Evolutionary conservation across 2,329 filamentous ascomycete genomes (phyloP), one percentile per base, ranked within the genome.

Genomic region (Fusarium floridanum): DNA sequence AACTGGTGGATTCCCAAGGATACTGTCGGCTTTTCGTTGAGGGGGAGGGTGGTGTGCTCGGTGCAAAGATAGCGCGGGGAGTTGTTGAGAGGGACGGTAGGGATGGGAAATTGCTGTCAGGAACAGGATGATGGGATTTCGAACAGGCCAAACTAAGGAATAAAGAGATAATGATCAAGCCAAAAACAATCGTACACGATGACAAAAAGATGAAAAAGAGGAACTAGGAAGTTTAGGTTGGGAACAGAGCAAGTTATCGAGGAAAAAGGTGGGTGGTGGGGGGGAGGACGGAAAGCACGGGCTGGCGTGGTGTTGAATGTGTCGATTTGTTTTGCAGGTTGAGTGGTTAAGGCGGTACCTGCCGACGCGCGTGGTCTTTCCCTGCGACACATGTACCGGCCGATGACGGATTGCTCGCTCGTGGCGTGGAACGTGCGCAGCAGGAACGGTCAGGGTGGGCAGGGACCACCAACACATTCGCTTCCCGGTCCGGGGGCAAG

Each of bases 281-380:
- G 67, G 63, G 63, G 53, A 37, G 56, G 39, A 62, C 43, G 57
- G 39, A 62, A 70, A 63, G 59, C 64, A 70, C 55, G 61, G 67
- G 61, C 45, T 61, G 68, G 66, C 17, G 48, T 75, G 72, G 72
- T 75, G 72, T 75, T 74, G 72, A 67, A 60, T 71, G 72, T 50
- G 62, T 20, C 36, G 62, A 53, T 55, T 29, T 32, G 29, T 32
- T 32, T 32, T 32, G 29, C 29, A 32, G 29, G 24, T 50, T 50
- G 43, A 48, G 16, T 53, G 70, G 17, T 66, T 66, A 43, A 59
- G 64, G 43, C 17, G 59, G 70, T 75, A 75, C 73, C 39, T 72
- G 6, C n/a, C 5, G 1, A 8, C 2, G 11, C 10, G 24, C 65
- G 20, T 14, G 36, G n/a, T 2, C 6, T 36, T 62, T 5, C 29